Conservation (phyloP, 768 basidiomycete species). For the Mycena metata region DNA sequence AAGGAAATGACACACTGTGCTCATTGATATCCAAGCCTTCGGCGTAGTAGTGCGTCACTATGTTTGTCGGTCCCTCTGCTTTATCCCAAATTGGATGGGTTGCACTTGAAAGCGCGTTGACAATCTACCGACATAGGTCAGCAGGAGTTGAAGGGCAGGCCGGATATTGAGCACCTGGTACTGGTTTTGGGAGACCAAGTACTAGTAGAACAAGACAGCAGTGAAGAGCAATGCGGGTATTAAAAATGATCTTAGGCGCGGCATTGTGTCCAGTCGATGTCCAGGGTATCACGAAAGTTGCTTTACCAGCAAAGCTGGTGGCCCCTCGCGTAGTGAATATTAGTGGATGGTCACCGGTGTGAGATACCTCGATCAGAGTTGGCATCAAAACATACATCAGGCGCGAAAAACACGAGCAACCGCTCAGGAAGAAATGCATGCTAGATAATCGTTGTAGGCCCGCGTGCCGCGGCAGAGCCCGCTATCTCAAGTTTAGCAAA, state of each 20-base stretch:
- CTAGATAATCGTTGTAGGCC: too few relatives aligned
- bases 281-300: not conserved
- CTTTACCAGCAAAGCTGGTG: constrained; percentile 18
- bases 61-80: constrained; percentile 59
- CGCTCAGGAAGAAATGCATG: too few relatives aligned
- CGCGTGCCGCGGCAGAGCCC: too few relatives aligned
- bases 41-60: constrained; percentile 70
- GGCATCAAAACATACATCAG: too few relatives aligned
- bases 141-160: not conserved
- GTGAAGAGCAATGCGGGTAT: constrained; percentile 50
- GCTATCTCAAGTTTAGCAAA: too few relatives aligned
- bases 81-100: constrained; percentile 73
- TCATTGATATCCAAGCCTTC: constrained; percentile 62
- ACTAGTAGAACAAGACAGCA: constrained; percentile 50
- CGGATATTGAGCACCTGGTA: constrained; percentile 50
- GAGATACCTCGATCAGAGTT: too few relatives aligned
- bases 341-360: too few relatives aligned
- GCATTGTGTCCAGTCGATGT: not conserved
- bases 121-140: constrained; percentile 46
- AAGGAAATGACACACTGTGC: constrained; percentile 37
- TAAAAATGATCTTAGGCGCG: constrained; percentile 45
- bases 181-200: constrained; percentile 55
- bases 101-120: constrained; percentile 66
- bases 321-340: too few relatives aligned
- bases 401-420: too few relatives aligned